phyloP scores from a whole-genome alignment of 495 filamentous ascomycete genomes.

The Emericellopsis terricola region DNA sequence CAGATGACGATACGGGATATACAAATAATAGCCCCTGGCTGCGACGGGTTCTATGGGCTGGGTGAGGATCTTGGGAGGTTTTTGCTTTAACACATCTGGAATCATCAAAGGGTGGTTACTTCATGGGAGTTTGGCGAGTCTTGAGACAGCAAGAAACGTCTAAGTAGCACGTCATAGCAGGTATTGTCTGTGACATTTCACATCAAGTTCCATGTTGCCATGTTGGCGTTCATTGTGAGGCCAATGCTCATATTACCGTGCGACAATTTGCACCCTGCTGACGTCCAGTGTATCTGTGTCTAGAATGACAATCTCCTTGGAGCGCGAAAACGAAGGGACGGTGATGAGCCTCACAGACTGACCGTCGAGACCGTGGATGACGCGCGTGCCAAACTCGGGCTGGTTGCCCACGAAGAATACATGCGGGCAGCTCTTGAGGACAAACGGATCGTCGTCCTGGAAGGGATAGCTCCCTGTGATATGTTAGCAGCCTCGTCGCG shows the following conservation, averaged over 20 bases:
- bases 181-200: too few species aligned
- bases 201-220: too few species aligned
- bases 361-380: conserved; percentile 40
- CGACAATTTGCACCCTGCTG: conserved; percentile 39
- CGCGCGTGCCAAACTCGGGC: conserved; percentile 56
- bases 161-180: too few species aligned
- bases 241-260: conserved; percentile 4
- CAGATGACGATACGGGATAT: too few species aligned
- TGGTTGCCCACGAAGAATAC: conserved; percentile 85
- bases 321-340: conserved; percentile 66
- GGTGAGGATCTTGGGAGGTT: too few species aligned
- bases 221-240: too few species aligned
- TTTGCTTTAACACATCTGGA: too few species aligned
- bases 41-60: too few species aligned
- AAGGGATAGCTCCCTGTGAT: conserved; percentile 80
- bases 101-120: too few species aligned
- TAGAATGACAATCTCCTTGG: conserved; percentile 65
- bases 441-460: conserved; percentile 77
- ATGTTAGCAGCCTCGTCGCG: conserved; percentile 5
- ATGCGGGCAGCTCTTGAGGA: conserved; percentile 67
- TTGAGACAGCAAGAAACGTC: too few species aligned
- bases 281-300: conserved; percentile 72
- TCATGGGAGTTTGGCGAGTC: too few species aligned
- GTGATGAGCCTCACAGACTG: conserved; percentile 58
- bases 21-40: too few species aligned